Evolutionary conservation across 257 asterid species (phyloP), one percentile per base, ranked within the genome.

Genomic region (Scutellaria minor): DNA sequence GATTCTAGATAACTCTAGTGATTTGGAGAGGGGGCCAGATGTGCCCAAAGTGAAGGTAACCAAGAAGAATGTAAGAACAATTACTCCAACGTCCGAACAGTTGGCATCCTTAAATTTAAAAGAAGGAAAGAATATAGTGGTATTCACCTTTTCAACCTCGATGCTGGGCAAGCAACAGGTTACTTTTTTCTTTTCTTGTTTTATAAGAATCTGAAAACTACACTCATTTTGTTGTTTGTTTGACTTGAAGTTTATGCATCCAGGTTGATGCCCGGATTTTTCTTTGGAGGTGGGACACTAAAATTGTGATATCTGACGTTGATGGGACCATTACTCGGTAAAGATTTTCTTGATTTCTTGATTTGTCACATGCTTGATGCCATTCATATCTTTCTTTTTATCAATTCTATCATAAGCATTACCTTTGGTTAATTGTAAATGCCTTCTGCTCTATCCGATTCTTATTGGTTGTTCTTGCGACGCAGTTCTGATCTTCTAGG

Each of bases 311-410:
- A 82, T 95, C 99, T 64, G 99, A 95, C 80, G 99, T 95, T 64
- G 99, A 95, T 78, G 99, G 99, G 71, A 95, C 99, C 55, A 95
- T 95, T 79, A 95, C 99, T 15, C 77, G 97, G 99, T 95, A 80
- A 70, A 64, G 6, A 48, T 75, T 60, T 68, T 47, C 22, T 48
- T 76, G 64, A 39, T 52, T 54, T 71, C 35, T 71, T 72, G 60
- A 61, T 9, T 53, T 18, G 64, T 66, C 41, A 44, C 59, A 35
- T 55, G 31, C 14, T 52, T 66, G 51, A 71, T 65, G 40, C 66
- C 62, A n/a, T 39, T 14, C 45, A 11, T 74, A 44, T 48, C n/a
- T 11, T 41, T 11, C 54, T 10, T 62, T 57, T 9, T 63, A 59
- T 67, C 27, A 40, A 64, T 57, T 66, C 22, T 51, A 35, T 55